Percentiles rank a stretch among this genome's conserved stretches.
phyloP scores from a whole-genome alignment of 176 grass and related monocot species.

The Carex kokanica region DNA sequence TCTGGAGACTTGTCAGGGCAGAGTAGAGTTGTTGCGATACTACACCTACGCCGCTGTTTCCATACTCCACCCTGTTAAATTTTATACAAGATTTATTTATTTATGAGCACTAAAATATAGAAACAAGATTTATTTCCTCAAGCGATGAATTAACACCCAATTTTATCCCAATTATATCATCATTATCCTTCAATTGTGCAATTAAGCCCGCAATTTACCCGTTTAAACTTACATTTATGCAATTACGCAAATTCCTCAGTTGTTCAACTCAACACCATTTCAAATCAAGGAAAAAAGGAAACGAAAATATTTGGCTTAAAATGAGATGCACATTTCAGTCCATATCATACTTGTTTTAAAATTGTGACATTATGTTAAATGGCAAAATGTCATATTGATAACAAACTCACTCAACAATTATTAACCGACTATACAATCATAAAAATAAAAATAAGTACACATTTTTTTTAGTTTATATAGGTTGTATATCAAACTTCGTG shows the following conservation, averaged over 20 bases:
- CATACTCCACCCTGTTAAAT: conserved; percentile 68
- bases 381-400: background rate
- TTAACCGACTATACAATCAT: background rate
- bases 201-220: background rate
- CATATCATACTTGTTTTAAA: background rate
- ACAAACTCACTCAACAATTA: background rate
- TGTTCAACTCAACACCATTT: background rate
- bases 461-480: background rate
- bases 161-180: background rate
- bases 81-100: conserved; percentile 7
- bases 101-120: background rate
- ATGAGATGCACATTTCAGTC: background rate
- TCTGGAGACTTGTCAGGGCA: conserved; percentile 57
- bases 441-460: background rate
- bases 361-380: background rate
- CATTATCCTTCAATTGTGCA: background rate
- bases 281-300: conserved; percentile 8
- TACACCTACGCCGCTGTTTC: conserved; percentile 47
- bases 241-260: background rate
- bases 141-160: background rate
- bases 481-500: background rate
- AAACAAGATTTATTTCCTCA: background rate
- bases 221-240: background rate
- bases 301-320: background rate
- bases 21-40: conserved; percentile 73